Percentiles rank a stretch among this genome's conserved stretches.
These are phyloP conservation scores for Neoarthrinium moseri DNA, from an alignment of 2,329 filamentous ascomycete species.

Conservation along the genomic window DNA sequence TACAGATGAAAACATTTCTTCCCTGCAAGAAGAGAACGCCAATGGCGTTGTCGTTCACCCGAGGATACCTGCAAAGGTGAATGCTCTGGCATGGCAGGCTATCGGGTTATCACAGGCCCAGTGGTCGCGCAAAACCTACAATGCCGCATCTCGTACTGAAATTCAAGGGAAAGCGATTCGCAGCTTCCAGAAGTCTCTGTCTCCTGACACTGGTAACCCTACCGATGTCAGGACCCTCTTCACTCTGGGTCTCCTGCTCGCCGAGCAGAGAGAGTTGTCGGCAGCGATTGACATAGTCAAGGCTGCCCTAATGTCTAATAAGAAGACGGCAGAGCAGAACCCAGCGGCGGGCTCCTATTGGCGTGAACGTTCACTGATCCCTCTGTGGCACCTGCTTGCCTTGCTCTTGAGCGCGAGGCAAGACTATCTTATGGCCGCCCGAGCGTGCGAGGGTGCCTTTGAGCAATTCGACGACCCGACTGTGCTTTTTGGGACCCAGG, in stretches of 20 bases:
- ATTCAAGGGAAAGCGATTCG: conserved; percentile 77
- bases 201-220: conserved; percentile 62
- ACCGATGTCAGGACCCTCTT: conserved; percentile 77
- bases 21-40: conserved; percentile 30
- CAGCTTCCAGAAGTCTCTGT: conserved; percentile 71
- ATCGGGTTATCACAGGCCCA: conserved; percentile 84
- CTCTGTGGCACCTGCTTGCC: conserved; percentile 88
- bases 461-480: conserved; percentile 79
- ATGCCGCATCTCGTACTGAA: conserved; percentile 67
- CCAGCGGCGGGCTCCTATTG: conserved; percentile 49
- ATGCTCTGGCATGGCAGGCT: conserved; percentile 76
- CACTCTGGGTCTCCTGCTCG: conserved; percentile 78
- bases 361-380: conserved; percentile 67
- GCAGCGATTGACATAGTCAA: conserved; percentile 82
- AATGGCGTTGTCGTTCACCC: conserved; percentile 33
- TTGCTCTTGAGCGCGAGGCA: conserved; percentile 83
- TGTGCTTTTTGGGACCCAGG: conserved; percentile 65
- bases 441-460: conserved; percentile 86
- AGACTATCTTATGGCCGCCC: conserved; percentile 76
- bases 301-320: conserved; percentile 65
- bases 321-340: conserved; percentile 42
- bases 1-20: conserved; percentile 23
- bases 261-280: conserved; percentile 79
- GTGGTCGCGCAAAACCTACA: conserved; percentile 80
- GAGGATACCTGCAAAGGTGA: conserved; percentile 54